phyloP scores from a whole-genome alignment of 768 basidiomycete genomes.

The Lactifluus volemus region DNA sequence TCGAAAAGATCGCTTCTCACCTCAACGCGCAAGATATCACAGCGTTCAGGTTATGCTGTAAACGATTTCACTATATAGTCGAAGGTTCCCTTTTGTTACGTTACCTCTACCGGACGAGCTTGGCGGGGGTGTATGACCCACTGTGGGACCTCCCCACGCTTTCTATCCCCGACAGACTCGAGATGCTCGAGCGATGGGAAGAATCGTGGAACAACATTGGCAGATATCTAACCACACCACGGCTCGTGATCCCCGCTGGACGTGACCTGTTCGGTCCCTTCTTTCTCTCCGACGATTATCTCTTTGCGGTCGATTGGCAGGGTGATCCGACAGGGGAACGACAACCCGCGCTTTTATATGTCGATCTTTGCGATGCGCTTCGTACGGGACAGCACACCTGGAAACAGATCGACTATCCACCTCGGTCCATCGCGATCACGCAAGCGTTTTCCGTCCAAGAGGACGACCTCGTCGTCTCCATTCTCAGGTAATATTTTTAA shows the following conservation, averaged over 20 bases:
- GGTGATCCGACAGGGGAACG: neutral
- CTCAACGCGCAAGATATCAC: neutral
- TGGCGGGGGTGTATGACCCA: constrained; percentile 1
- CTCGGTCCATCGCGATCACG: constrained; percentile 4
- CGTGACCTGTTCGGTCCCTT: constrained; percentile 9
- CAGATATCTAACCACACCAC: neutral
- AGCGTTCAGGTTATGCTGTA: neutral
- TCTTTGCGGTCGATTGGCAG: constrained; percentile 10
- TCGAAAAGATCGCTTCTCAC: constrained; percentile 1
- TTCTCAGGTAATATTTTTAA: constrained; percentile 14
- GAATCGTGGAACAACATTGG: constrained; percentile 1
- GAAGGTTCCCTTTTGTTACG: constrained; percentile 1
- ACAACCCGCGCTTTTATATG: constrained; percentile 1
- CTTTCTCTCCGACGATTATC: constrained; percentile 10
- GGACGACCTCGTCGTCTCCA: constrained; percentile 14
- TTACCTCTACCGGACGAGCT: neutral
- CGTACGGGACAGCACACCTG: neutral
- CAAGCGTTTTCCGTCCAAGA: constrained; percentile 8
- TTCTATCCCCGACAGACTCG: neutral
- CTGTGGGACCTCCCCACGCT: neutral
- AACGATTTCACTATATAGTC: neutral
- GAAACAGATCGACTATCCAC: constrained; percentile 12
- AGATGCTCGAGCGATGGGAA: constrained; percentile 8
- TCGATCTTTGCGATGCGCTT: constrained; percentile 9
- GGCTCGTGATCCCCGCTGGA: constrained; percentile 2